Conservation (phyloP, 2,329 filamentous ascomycete species). For the Fusarium pilosicola region DNA sequence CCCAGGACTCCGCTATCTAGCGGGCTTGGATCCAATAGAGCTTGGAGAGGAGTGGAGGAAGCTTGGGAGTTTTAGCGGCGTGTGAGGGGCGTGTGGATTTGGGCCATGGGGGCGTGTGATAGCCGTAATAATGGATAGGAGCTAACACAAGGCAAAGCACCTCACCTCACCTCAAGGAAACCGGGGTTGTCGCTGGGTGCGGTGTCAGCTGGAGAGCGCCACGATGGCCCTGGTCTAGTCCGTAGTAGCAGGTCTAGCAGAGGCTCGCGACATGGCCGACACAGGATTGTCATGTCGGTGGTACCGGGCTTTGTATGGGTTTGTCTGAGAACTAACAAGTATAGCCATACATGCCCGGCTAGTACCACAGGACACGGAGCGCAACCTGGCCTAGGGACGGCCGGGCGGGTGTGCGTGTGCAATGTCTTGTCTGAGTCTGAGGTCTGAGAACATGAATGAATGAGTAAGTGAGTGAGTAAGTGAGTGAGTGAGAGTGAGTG, state of each 20-base stretch:
- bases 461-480: constrained; percentile 11
- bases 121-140: constrained; percentile 10
- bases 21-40: constrained; percentile 23
- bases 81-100: constrained; percentile 18
- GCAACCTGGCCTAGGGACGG: constrained; percentile 31
- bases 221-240: constrained; percentile 42
- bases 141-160: constrained; percentile 34
- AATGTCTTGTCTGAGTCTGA: constrained; percentile 32
- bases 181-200: constrained; percentile 34
- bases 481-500: constrained; percentile 39
- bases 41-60: constrained; percentile 34
- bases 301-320: constrained; percentile 25
- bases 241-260: constrained; percentile 26
- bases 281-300: constrained; percentile 22
- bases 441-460: background rate
- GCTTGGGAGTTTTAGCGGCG: constrained; percentile 27
- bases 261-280: constrained; percentile 29
- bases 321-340: constrained; percentile 14
- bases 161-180: constrained; percentile 33
- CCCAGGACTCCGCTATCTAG: constrained; percentile 29
- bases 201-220: constrained; percentile 46
- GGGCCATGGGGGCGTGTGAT: constrained; percentile 1
- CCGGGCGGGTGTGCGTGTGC: constrained; percentile 37
- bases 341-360: constrained; percentile 17
- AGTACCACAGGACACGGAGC: constrained; percentile 32